phyloP scores from a whole-genome alignment of 192 early-diverging fungal species.

The Allomyces arbusculus region DNA sequence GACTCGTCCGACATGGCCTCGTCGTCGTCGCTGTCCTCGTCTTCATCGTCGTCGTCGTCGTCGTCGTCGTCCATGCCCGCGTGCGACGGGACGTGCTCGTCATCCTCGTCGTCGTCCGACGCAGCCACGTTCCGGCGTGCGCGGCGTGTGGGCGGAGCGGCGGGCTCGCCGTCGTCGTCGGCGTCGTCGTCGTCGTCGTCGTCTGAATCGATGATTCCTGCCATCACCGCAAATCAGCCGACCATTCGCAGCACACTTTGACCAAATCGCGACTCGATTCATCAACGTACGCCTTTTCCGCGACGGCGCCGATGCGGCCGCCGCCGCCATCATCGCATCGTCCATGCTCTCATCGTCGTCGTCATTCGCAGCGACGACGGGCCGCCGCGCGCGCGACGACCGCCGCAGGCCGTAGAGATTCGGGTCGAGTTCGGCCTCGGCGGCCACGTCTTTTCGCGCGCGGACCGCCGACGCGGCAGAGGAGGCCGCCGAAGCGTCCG shows the following conservation, averaged over 20 bases:
- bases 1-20: conserved; percentile 5
- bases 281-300: too few species aligned
- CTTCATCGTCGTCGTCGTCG: conserved; percentile 16
- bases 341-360: not conserved
- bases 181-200: conserved; percentile 11
- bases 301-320: too few species aligned
- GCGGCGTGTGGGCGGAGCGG: conserved; percentile 13
- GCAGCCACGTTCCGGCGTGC: conserved; percentile 17
- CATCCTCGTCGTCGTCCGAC: conserved; percentile 18
- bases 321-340: not conserved
- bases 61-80: conserved; percentile 15
- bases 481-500: too few species aligned
- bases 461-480: too few species aligned
- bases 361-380: not conserved
- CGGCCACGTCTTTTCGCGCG: too few species aligned
- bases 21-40: conserved; percentile 17
- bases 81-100: conserved; percentile 12
- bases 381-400: not conserved
- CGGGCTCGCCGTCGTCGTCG: conserved; percentile 9
- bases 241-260: too few species aligned
- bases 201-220: conserved; percentile 7
- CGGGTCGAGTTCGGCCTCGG: not conserved
- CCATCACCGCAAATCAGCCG: too few species aligned
- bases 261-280: too few species aligned
- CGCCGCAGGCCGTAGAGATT: not conserved